phyloP scores from a whole-genome alignment of 208 protist species.

The Endotrypanum monterogeii region DNA sequence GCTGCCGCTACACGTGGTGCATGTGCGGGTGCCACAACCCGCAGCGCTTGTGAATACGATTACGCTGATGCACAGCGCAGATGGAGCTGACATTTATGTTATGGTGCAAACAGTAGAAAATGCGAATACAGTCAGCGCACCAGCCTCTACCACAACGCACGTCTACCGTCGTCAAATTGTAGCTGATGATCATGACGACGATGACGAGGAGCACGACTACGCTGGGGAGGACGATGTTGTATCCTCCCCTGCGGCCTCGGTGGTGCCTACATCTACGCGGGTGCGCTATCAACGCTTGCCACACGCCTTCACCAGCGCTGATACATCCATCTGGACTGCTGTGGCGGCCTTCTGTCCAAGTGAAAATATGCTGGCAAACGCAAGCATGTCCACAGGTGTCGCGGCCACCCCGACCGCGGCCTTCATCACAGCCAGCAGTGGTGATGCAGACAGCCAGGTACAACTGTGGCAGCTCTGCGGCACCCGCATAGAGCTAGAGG shows the following conservation, averaged over 20 bases:
- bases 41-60: slow-evolving; percentile 23
- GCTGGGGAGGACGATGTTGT: slow-evolving; percentile 15
- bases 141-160: slow-evolving; percentile 21
- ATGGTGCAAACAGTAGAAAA: slow-evolving; percentile 43
- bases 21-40: slow-evolving; percentile 35
- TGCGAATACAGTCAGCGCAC: not conserved
- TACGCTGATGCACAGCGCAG: slow-evolving; percentile 31
- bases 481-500: slow-evolving; percentile 40
- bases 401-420: not conserved
- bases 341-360: slow-evolving; percentile 21
- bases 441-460: slow-evolving; percentile 22
- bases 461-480: slow-evolving; percentile 39
- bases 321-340: slow-evolving; percentile 34
- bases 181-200: slow-evolving; percentile 9
- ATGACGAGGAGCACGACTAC: slow-evolving; percentile 1
- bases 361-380: slow-evolving; percentile 8
- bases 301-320: slow-evolving; percentile 34
- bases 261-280: not conserved
- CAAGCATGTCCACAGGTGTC: not conserved
- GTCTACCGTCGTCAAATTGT: slow-evolving; percentile 46
- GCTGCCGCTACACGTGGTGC: slow-evolving; percentile 31
- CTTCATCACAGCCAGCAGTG: slow-evolving; percentile 30
- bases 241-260: slow-evolving; percentile 2
- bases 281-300: slow-evolving; percentile 59
- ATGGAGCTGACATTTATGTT: slow-evolving; percentile 47